Conservation (phyloP, 2,329 filamentous ascomycete species). For the Paraconiothyrium brasiliense region DNA sequence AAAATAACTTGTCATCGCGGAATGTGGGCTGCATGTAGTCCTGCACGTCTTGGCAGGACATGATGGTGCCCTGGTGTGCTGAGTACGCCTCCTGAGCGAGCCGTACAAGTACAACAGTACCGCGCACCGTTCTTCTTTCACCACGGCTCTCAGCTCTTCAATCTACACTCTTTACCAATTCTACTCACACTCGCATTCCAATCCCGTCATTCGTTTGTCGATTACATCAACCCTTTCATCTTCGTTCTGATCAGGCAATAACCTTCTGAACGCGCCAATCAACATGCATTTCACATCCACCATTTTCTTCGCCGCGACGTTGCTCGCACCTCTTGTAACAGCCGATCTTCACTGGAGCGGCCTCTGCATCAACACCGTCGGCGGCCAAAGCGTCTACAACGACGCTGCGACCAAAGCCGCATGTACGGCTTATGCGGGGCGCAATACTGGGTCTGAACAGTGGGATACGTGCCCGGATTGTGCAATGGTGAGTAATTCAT, state of each 20-base stretch:
- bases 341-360: conserved; percentile 33
- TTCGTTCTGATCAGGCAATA: neutral
- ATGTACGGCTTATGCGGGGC: conserved; percentile 32
- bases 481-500: conserved; percentile 26
- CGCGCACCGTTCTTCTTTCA: neutral
- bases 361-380: conserved; percentile 31
- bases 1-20: neutral
- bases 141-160: neutral
- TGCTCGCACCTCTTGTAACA: conserved; percentile 24
- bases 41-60: neutral
- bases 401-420: conserved; percentile 31
- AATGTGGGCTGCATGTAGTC: neutral
- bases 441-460: conserved; percentile 37
- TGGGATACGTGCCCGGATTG: conserved; percentile 44
- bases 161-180: neutral
- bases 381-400: conserved; percentile 34
- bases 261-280: neutral
- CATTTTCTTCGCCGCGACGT: conserved; percentile 23
- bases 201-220: conserved; percentile 7
- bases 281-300: conserved; percentile 33
- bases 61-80: neutral
- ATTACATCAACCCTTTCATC: neutral
- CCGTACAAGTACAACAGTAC: neutral
- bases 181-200: conserved; percentile 13
- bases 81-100: neutral